These are phyloP conservation scores for Sugiyamaella pinicola DNA, from an alignment of 1,139 yeast species.

Conservation along the genomic window DNA sequence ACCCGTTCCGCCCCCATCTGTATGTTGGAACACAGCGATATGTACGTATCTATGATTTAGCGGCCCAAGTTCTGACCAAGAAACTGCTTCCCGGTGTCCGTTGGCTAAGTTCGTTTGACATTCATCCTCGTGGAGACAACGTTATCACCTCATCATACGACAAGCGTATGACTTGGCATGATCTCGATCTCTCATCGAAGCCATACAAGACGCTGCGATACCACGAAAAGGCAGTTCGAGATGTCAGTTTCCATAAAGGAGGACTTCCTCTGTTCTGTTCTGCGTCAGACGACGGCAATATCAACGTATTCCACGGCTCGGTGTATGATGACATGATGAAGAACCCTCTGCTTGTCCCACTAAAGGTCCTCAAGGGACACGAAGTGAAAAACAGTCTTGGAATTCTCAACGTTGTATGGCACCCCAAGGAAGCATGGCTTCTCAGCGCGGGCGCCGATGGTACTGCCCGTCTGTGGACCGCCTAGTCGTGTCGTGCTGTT, in stretches of 20 bases:
- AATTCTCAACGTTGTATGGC: conserved; percentile 91
- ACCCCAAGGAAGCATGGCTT: conserved; percentile 98
- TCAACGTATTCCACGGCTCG: conserved; percentile 95
- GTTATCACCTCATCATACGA: conserved; percentile 91
- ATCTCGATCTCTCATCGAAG: conserved; percentile 80
- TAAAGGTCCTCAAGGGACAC: conserved; percentile 94
- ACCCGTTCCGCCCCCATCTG: conserved; percentile 92
- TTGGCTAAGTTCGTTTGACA: conserved; percentile 88
- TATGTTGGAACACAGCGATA: conserved; percentile 94
- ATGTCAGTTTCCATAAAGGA: conserved; percentile 82
- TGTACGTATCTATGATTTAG: conserved; percentile 83
- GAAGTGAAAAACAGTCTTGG: conserved; percentile 78
- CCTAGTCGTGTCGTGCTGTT: conserved; percentile 45
- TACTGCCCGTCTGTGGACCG: conserved; percentile 95
- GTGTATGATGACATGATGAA: conserved; percentile 96
- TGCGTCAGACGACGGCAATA: conserved; percentile 93
- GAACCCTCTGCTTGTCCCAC: conserved; percentile 92
- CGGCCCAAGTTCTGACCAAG: conserved; percentile 80
- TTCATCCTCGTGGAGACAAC: conserved; percentile 96
- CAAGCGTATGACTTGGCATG: conserved; percentile 96
- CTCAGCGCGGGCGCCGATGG: conserved; percentile 99
- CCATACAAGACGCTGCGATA: conserved; percentile 96
- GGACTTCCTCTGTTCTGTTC: conserved; percentile 88
- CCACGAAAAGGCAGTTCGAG: conserved; percentile 92
- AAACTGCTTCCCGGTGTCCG: conserved; percentile 93